These are phyloP conservation scores for Plasmodium fragile DNA, from an alignment of 169 alveolate genomes.

Conservation along the genomic window DNA sequence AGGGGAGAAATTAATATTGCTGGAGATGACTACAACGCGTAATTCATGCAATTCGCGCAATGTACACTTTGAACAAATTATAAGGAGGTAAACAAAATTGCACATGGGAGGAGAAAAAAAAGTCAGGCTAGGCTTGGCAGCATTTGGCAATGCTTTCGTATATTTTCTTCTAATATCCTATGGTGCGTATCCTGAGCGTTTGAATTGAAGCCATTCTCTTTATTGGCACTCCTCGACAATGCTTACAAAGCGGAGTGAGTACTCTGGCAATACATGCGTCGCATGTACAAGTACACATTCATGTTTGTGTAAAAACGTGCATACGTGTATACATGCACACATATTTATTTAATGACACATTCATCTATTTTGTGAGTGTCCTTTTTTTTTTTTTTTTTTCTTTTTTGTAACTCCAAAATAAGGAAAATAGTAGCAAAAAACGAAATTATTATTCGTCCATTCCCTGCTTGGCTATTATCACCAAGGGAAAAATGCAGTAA, in stretches of 20 bases:
- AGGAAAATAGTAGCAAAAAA: not conserved
- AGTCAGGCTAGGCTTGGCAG: not conserved
- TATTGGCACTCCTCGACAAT: not conserved
- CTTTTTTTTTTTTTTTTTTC: not conserved
- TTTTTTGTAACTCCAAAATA: not conserved
- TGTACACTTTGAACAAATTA: not conserved
- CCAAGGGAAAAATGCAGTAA: not conserved
- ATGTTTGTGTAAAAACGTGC: not conserved
- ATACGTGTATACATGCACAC: not conserved
- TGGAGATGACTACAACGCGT: not conserved
- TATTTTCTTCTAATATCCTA: not conserved
- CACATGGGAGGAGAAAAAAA: not conserved
- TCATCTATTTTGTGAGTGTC: not conserved
- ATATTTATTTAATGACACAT: not conserved
- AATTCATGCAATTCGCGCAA: not conserved
- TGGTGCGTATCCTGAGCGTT: not conserved
- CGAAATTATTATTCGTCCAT: not conserved
- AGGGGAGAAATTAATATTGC: not conserved
- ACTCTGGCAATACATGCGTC: not conserved
- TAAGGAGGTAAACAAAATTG: not conserved
- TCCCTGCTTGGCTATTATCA: not conserved
- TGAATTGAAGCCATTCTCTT: not conserved
- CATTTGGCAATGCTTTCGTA: not conserved
- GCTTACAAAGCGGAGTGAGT: not conserved
- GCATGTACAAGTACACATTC: not conserved